Evolutionary conservation across 2,329 filamentous ascomycete species (phyloP).

Genomic region (Monosporascus sp.): DNA sequence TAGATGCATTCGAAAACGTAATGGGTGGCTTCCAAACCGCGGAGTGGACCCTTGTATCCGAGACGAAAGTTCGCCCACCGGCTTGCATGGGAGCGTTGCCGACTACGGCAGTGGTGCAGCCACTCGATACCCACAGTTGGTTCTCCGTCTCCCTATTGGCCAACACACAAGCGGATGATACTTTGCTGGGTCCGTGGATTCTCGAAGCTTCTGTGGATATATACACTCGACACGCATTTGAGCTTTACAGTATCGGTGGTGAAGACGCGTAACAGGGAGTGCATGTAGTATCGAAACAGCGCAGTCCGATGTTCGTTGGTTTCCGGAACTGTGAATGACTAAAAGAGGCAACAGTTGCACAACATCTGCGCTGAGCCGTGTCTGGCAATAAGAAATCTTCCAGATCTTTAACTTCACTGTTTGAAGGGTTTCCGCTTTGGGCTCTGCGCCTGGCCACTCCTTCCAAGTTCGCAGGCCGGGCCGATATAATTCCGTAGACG

Average conservation of each 20-base stretch:
- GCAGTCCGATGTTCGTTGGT: no score
- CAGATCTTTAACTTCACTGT: neutral
- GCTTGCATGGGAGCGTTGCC: conserved; percentile 18
- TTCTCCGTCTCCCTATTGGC: neutral
- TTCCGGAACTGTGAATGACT: no score
- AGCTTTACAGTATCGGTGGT: conserved; percentile 7
- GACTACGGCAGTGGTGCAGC: conserved; percentile 18
- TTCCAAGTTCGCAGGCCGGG: no score
- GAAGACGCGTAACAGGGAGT: no score
- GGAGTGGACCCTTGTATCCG: conserved; percentile 16
- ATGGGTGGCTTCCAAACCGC: conserved; percentile 20
- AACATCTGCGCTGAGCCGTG: neutral
- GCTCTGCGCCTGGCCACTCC: neutral
- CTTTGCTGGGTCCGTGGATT: conserved; percentile 21
- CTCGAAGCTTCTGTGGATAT: conserved; percentile 41
- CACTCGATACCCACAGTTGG: neutral
- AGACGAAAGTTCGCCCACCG: conserved; percentile 20
- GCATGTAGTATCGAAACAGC: no score
- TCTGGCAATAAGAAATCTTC: neutral
- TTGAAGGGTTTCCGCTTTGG: neutral
- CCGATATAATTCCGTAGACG: no score
- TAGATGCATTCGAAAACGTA: conserved; percentile 10
- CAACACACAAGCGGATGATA: neutral
- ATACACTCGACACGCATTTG: conserved; percentile 4
- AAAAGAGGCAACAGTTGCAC: neutral